Base-by-base conservation (phyloP, 1,284 basidiomycete species). In the Malassezia nana region DNA sequence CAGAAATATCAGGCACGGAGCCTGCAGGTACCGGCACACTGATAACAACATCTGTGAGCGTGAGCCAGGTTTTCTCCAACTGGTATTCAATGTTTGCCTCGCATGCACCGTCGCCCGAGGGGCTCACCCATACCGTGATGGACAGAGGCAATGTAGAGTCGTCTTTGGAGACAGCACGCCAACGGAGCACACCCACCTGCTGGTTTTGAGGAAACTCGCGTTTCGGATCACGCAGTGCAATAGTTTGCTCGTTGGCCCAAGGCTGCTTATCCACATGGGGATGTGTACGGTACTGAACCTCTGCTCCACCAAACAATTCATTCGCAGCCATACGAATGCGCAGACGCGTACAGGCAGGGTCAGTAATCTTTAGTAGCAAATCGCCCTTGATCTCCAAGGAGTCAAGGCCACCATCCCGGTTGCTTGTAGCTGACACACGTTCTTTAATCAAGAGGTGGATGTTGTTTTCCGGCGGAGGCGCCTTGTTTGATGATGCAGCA, bases 71-170 rank as follows among this genome's bases (percentile, higher is more conserved):
- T 57, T 89, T 85, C 74, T 92, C 89, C 43, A 96, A 84, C 75
- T 96, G 90, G 75, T 94, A 98, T 75, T 96, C 92, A 66, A 96
- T 87, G 74, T 86, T 92, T 52, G 95, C 88, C 63, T 94, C 89
- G 64, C 84, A 87, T 7, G 59, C 65, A 15, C 68, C 68, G 64
- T 89, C 84, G 64, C 88, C 89, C 45, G 86, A 84, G 2, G 87
- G 84, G 26, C 88, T 86, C 4, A 91, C 91, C 92, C 92, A 96
- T 75, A 87, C 91, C 68, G 89, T 95, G 75, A 96, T 87, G 15
- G 86, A 87, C 53, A 98, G 76, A 1, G 92, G 92, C 18, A 94
- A 83, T 58, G 85, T 81, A 55, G 83, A 86, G 78, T 96, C 92
- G 75, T 96, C 92, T 68, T 85, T 89, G 25, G 86, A 85, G 1